phyloP scores from a whole-genome alignment of 75 land plant species.

The Adiantum capillusveneris region DNA sequence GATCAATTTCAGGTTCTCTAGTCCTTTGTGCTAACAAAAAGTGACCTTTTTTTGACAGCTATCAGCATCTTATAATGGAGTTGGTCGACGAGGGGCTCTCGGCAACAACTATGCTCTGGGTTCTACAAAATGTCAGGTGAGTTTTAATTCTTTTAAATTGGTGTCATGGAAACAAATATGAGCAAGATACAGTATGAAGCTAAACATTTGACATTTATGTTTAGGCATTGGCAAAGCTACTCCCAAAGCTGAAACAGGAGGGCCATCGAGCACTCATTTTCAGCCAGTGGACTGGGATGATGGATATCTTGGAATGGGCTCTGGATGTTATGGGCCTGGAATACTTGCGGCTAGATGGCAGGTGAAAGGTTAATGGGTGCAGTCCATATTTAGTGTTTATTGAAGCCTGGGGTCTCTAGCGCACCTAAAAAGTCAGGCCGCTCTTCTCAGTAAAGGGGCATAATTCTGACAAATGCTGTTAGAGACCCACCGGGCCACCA shows the following conservation, averaged over 20 bases:
- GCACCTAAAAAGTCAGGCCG: too few relatives aligned
- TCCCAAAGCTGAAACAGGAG: constrained; percentile 50
- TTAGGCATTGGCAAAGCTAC: constrained; percentile 69
- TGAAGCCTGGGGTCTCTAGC: too few relatives aligned
- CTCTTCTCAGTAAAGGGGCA: too few relatives aligned
- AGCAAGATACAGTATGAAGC: too few relatives aligned
- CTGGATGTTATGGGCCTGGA: constrained; percentile 72
- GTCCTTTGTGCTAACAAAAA: too few relatives aligned
- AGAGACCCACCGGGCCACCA: too few relatives aligned
- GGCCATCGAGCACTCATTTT: constrained; percentile 94
- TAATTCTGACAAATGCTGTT: too few relatives aligned
- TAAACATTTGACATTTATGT: constrained; percentile 5
- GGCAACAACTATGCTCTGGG: constrained; percentile 48
- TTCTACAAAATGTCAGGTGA: constrained; percentile 95
- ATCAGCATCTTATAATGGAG: constrained; percentile 41
- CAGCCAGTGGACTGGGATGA: constrained; percentile 99
- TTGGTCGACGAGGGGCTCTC: constrained; percentile 54
- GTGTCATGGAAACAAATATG: too few relatives aligned
- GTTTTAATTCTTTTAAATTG: too few relatives aligned
- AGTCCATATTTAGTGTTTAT: too few relatives aligned
- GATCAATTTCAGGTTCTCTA: too few relatives aligned
- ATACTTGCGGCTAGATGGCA: constrained; percentile 91
- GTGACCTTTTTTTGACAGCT: too few relatives aligned
- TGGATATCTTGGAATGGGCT: constrained; percentile 97
- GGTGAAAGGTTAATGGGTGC: constrained; percentile 25